Evolutionary conservation across 2,329 filamentous ascomycete genomes (phyloP).

Genomic region (Pseudopyrenochaeta lycopersici): DNA sequence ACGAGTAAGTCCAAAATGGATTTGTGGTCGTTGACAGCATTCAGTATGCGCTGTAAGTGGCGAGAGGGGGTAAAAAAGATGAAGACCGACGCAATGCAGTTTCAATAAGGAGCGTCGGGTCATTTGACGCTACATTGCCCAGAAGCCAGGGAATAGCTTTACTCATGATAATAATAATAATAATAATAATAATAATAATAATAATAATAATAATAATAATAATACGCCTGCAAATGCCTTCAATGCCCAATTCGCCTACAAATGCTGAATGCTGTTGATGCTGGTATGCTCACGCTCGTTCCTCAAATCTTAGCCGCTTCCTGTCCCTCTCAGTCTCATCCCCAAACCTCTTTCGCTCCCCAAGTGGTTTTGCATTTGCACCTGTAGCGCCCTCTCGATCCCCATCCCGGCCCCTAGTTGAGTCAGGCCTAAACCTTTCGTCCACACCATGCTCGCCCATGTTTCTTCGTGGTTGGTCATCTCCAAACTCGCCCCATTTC

Average conservation of each 20-base stretch:
- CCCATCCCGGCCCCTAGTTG: constrained; percentile 48
- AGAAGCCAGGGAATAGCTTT: neutral
- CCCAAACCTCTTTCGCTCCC: constrained; percentile 64
- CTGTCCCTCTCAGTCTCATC: constrained; percentile 51
- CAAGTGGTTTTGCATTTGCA: constrained; percentile 75
- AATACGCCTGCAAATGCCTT: constrained; percentile 12
- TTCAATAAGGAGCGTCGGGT: neutral
- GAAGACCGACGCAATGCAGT: neutral
- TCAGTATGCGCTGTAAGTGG: neutral
- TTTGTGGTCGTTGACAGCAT: neutral
- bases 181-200: constrained; percentile 9
- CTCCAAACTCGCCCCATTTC: constrained; percentile 75
- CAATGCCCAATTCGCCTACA: constrained; percentile 14
- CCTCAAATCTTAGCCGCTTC: constrained; percentile 55
- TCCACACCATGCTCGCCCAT: constrained; percentile 61
- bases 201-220: constrained; percentile 8
- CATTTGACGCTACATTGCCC: neutral
- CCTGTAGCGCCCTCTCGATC: constrained; percentile 65
- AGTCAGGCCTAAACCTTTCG: constrained; percentile 74
- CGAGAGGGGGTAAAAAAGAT: neutral
- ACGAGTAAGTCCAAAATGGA: constrained; percentile 9
- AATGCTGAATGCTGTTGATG: constrained; percentile 15
- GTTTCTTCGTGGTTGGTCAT: constrained; percentile 52
- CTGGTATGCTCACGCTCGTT: constrained; percentile 22
- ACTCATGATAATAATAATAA: constrained; percentile 5